Conservation (phyloP, 352 stramenopile species). For the Pythium sukuiense region DNA sequence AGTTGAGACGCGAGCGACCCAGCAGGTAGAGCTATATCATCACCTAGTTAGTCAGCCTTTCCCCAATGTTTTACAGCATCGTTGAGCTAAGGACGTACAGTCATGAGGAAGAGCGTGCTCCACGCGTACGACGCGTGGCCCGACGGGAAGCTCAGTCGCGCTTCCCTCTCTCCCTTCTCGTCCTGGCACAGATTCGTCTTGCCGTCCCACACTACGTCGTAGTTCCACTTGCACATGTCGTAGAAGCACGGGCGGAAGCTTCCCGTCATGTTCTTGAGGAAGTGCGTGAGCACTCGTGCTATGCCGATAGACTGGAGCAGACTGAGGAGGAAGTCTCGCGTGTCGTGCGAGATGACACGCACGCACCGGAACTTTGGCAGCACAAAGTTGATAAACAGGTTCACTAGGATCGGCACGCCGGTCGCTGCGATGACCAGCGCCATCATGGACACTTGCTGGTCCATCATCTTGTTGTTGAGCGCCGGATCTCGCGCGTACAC, state of each 20-base stretch:
- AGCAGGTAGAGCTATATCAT: conserved; percentile 50
- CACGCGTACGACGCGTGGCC: conserved; percentile 76
- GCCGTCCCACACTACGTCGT: conserved; percentile 68
- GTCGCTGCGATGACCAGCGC: conserved; percentile 39
- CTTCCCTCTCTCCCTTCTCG: conserved; percentile 51
- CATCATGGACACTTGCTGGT: conserved; percentile 60
- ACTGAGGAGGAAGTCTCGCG: conserved; percentile 73
- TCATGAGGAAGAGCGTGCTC: conserved; percentile 71
- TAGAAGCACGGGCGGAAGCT: conserved; percentile 77
- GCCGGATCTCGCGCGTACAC: conserved; percentile 57
- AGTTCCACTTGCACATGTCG: conserved; percentile 76
- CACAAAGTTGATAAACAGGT: conserved; percentile 59
- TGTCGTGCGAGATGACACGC: conserved; percentile 62
- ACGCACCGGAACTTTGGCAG: conserved; percentile 45
- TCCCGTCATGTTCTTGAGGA: conserved; percentile 66
- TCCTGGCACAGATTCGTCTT: conserved; percentile 56
- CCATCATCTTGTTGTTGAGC: conserved; percentile 55
- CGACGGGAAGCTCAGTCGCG: conserved; percentile 69
- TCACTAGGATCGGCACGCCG: conserved; percentile 39
- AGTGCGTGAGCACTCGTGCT: conserved; percentile 62
- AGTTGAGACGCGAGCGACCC: conserved; percentile 61
- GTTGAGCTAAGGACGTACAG: conserved; percentile 12
- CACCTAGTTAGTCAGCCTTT: too few species aligned
- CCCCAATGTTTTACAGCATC: too few species aligned
- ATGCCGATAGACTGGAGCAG: conserved; percentile 51